Base-by-base conservation (phyloP, 73 alveolate genomes). In the Paramecium pentaurelia region DNA sequence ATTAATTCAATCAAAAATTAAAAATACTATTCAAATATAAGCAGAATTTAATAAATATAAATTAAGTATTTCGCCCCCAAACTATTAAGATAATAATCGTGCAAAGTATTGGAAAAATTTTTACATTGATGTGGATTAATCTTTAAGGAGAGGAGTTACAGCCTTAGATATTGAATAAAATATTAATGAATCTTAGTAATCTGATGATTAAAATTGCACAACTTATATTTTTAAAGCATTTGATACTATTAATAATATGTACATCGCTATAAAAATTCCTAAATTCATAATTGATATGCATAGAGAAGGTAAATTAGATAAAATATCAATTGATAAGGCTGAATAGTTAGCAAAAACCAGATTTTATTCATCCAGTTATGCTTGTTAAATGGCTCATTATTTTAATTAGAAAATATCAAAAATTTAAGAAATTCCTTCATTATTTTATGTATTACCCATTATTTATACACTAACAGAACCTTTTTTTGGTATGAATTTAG, bases 221-320 rank as follows among this genome's bases (percentile, higher is more conserved):
- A 59, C 90, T 0, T 68, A 8, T 28, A 77, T 58, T 86, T 86
- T 58, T 18, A 77, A 85, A n/a, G 91, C 36, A 5, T 86, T 86
- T 60, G 86, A 77, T 60, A 2, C 54, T 6, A 30, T 30, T 0
- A 49, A 86, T 86, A 51, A 58, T 40, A 68, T 14, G 18, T 4
- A 9, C 12, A 4, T 40, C 12, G 16, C 44, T 27, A 10, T 92
- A 16, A 58, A 40, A 86, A 4, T 86, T 9, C 92, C 60, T 45
- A 60, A 60, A 40, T 8, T 6, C 6, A 73, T 68, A 6, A 89
- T 58, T 2, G 45, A 58, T 30, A 8, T 40, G 49, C n/a, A 40
- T 40, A 12, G 71, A 2, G 22, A 38, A 12, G 58, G 68, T 16
- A 75, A 16, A 8, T 1, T 18, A 3, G 12, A 30, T 36, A 4